phyloP scores from a whole-genome alignment of 148 eudicot species.

The Pouteria glomerata region DNA sequence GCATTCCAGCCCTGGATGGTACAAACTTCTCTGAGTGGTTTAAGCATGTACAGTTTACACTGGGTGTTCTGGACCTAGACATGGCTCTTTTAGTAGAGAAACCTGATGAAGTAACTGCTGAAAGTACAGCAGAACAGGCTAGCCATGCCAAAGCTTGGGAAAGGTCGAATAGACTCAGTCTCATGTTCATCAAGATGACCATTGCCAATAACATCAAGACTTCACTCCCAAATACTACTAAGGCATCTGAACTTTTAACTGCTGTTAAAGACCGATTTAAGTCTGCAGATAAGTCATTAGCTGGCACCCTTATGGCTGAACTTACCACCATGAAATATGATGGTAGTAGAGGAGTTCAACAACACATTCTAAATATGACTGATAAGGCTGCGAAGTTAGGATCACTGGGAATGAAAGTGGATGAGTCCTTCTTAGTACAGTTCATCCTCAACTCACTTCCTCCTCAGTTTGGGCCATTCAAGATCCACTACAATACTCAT shows the following conservation, averaged over 20 bases:
- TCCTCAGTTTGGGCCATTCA: not conserved
- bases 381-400: not conserved
- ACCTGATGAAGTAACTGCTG: too few relatives aligned
- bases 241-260: not conserved
- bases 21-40: too few relatives aligned
- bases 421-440: not conserved
- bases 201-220: not conserved
- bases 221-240: not conserved
- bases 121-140: too few relatives aligned
- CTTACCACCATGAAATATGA: not conserved
- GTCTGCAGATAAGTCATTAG: not conserved
- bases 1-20: too few relatives aligned
- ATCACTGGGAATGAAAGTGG: not conserved
- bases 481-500: not conserved
- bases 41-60: too few relatives aligned
- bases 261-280: not conserved
- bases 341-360: not conserved
- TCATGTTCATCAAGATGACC: not conserved
- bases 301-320: not conserved
- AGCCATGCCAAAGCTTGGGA: not conserved
- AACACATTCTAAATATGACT: not conserved
- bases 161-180: not conserved
- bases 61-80: too few relatives aligned
- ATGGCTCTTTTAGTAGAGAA: too few relatives aligned
- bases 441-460: constrained; percentile 1